phyloP scores from a whole-genome alignment of 805 yeast species.

The Metschnikowia gelsemii region DNA sequence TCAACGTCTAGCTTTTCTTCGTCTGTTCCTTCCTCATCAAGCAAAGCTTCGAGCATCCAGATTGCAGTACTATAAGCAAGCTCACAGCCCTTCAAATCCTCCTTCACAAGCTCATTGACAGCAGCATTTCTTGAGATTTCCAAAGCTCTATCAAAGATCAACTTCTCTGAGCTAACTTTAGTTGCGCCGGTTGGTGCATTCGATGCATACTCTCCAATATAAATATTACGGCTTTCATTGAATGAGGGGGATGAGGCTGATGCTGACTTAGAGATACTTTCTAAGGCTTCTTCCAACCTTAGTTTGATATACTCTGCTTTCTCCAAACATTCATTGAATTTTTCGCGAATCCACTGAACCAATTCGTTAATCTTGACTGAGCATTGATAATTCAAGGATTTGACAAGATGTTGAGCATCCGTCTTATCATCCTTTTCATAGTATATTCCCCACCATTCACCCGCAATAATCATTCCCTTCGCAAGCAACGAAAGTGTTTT shows the following conservation, averaged over 20 bases:
- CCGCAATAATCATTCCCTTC: constrained; percentile 80
- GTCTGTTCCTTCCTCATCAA: constrained; percentile 45
- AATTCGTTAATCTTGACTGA: constrained; percentile 55
- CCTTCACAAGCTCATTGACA: constrained; percentile 75
- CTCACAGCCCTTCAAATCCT: constrained; percentile 76
- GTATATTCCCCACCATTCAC: constrained; percentile 81
- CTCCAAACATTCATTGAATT: constrained; percentile 84
- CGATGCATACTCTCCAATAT: constrained; percentile 13
- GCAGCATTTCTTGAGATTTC: constrained; percentile 94
- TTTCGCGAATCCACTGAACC: constrained; percentile 89
- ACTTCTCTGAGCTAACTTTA: constrained; percentile 68
- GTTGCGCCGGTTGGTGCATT: constrained; percentile 5
- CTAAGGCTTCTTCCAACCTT: constrained; percentile 52
- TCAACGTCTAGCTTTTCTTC: constrained; percentile 60
- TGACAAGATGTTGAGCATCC: constrained; percentile 13
- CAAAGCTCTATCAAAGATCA: constrained; percentile 88
- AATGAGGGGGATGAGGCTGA: constrained; percentile 5
- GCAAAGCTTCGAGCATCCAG: constrained; percentile 91
- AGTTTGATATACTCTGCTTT: constrained; percentile 78
- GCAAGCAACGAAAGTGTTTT: constrained; percentile 81
- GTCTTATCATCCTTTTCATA: constrained; percentile 17
- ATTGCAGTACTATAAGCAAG: constrained; percentile 85
- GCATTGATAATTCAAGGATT: constrained; percentile 22
- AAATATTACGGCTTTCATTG: constrained; percentile 13
- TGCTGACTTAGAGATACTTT: constrained; percentile 24